Evolutionary conservation across 441 rosid species (phyloP).

Genomic region (Gossypium trilobum): DNA sequence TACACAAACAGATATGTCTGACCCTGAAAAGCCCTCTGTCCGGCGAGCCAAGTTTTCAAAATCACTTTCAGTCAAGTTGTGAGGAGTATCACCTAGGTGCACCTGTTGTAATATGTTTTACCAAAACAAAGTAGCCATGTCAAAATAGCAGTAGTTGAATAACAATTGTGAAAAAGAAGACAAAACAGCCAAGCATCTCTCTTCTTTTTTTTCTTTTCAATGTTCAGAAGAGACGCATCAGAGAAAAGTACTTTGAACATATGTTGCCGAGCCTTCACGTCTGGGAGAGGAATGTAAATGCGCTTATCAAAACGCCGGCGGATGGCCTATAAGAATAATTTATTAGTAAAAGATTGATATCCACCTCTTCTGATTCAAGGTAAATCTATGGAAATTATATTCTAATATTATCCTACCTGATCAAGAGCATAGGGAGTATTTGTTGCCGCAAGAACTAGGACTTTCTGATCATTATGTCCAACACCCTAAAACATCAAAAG

Average conservation of each 20-base stretch:
- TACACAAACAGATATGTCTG: constrained; percentile 96
- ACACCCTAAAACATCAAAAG: constrained; percentile 59
- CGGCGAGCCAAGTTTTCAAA: constrained; percentile 72
- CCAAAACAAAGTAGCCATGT: constrained; percentile 4
- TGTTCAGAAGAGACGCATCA: constrained; percentile 1
- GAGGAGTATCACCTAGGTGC: constrained; percentile 97
- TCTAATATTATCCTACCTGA: constrained; percentile 42
- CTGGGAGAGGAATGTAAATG: constrained; percentile 96
- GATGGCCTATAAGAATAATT: constrained; percentile 62
- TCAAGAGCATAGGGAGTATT: constrained; percentile 95
- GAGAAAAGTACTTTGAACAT: constrained; percentile 76
- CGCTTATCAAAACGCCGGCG: constrained; percentile 98
- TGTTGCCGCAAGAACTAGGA: constrained; percentile 96
- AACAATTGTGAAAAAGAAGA: background rate
- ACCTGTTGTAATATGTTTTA: constrained; percentile 43
- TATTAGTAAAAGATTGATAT: constrained; percentile 23
- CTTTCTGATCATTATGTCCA: constrained; percentile 86
- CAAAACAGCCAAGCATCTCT: background rate
- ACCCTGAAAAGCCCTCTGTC: constrained; percentile 94
- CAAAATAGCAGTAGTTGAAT: background rate
- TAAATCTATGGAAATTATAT: constrained; percentile 15
- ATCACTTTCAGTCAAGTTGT: constrained; percentile 81
- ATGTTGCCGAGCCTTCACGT: constrained; percentile 84
- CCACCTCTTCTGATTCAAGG: constrained; percentile 10
- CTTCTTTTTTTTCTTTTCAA: background rate